Conservation (phyloP, 345 rosid genomes). For the Pistacia vera region DNA sequence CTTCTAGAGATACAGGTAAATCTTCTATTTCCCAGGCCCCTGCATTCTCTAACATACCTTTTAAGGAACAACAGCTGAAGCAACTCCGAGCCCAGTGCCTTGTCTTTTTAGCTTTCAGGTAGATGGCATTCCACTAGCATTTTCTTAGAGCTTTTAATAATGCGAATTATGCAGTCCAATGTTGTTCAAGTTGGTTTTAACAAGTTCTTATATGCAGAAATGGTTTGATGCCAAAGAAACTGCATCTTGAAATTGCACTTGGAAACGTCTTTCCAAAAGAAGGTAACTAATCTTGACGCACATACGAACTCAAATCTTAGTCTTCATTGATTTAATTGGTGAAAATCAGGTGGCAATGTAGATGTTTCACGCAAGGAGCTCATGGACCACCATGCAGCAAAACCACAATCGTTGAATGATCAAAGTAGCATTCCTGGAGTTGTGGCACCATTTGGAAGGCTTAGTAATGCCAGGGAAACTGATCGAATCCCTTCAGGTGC, state of each 20-base stretch:
- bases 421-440: slow-evolving; percentile 45
- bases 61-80: slow-evolving; percentile 87
- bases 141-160: slow-evolving; percentile 10
- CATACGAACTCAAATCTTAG: neutral
- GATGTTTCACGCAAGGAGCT: slow-evolving; percentile 58
- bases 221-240: slow-evolving; percentile 74
- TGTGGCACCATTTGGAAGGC: slow-evolving; percentile 46
- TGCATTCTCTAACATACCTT: slow-evolving; percentile 55
- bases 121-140: slow-evolving; percentile 20
- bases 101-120: slow-evolving; percentile 91
- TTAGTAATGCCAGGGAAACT: slow-evolving; percentile 43
- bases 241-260: slow-evolving; percentile 87
- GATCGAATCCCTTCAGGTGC: slow-evolving; percentile 35
- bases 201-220: slow-evolving; percentile 50
- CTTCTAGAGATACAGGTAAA: slow-evolving; percentile 68
- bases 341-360: slow-evolving; percentile 40
- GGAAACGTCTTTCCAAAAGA: slow-evolving; percentile 74
- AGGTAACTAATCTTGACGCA: slow-evolving; percentile 41
- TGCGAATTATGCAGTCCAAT: neutral
- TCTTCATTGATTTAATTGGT: slow-evolving; percentile 12
- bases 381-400: slow-evolving; percentile 50
- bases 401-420: slow-evolving; percentile 45
- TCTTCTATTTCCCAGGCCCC: slow-evolving; percentile 53
- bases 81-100: slow-evolving; percentile 98
- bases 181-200: neutral